Evolutionary conservation across 441 rosid genomes (phyloP), one percentile per base, ranked within the genome.

Genomic region (Capsella rubella): DNA sequence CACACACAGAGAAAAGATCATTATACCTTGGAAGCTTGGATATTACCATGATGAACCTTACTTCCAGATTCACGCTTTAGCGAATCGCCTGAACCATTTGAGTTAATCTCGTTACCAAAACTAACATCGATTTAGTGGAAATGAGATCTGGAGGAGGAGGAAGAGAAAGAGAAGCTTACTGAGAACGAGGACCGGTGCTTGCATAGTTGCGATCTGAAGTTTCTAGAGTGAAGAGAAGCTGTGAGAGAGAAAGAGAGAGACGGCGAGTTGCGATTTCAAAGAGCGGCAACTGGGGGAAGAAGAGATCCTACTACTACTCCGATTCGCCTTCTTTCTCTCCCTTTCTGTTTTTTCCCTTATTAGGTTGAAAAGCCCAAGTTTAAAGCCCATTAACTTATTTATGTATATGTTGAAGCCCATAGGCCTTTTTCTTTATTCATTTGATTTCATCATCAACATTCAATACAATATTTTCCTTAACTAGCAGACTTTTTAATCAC

Each of bases 1-100:
- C 4, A 0, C 21, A 34, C 4, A 0, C 5, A n/a, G 1, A 8
- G 2, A 7, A 29, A 18, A 9, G 4, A 3, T 2, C 1, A 8
- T 1, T 1, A 1, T 62, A 84, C 93, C 92, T 87, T 87, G 0
- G 95, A 82, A 59, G 95, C 90, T 66, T 87, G 87, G 58, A 89
- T 87, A 74, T 87, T 89, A 72, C 79, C 87, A 84, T 82, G 88
- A 28, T 89, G 90, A n/a, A 84, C 90, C 73, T 81, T 89, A 21
- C 56, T 69, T 54, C 90, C 91, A 18, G 93, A 84, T 76, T 87
- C 91, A 5, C 90, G 88, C 57, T 89, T 87, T 74, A 89, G 69
- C 3, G 93, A 89, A 82, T 85, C 93, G 83, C 82, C 93, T 89
- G 82, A 39, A 35, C 47, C 63, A 58, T 67, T 27, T 25, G 21